A percentile compares a stretch with the other conserved stretches of the same genome.
These are phyloP conservation scores for Jamesozyma lodderae DNA, from an alignment of 805 yeast genomes.

Conservation along the genomic window DNA sequence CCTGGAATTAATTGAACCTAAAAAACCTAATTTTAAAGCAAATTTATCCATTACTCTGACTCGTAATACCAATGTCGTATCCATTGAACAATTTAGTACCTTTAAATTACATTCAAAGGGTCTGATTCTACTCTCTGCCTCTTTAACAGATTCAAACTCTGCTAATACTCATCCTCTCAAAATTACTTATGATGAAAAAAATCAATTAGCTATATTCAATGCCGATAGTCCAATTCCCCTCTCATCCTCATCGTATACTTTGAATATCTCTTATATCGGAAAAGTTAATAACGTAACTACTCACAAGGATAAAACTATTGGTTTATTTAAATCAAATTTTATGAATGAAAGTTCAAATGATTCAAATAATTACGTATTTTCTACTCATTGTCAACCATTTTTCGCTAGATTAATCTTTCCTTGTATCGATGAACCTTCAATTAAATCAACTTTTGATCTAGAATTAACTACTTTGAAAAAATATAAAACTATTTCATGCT, in stretches of 20 bases:
- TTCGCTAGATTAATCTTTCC: constrained; percentile 60
- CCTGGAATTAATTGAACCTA: constrained; percentile 33
- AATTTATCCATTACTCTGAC: constrained; percentile 8
- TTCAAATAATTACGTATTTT: constrained; percentile 44
- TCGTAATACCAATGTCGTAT: constrained; percentile 1
- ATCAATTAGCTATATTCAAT: constrained; percentile 8
- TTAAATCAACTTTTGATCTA: constrained; percentile 44
- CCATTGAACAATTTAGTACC: neutral
- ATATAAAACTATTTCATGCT: constrained; percentile 1
- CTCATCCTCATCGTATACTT: neutral
- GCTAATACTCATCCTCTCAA: constrained; percentile 7
- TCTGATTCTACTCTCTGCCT: constrained; percentile 33
- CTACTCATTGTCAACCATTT: constrained; percentile 68
- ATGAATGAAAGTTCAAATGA: constrained; percentile 41
- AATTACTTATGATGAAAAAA: constrained; percentile 16
- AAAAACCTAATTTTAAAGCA: constrained; percentile 42
- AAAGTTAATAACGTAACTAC: constrained; percentile 43
- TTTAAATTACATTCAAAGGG: constrained; percentile 27
- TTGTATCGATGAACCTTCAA: constrained; percentile 54
- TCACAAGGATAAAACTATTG: constrained; percentile 48
- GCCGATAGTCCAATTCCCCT: neutral
- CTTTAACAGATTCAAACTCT: constrained; percentile 12
- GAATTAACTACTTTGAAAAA: constrained; percentile 23
- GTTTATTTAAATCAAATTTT: constrained; percentile 61
- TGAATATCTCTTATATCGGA: constrained; percentile 39